These are phyloP conservation scores for Fusarium dlaminii DNA, from an alignment of 2,329 filamentous ascomycete genomes.

Conservation along the genomic window DNA sequence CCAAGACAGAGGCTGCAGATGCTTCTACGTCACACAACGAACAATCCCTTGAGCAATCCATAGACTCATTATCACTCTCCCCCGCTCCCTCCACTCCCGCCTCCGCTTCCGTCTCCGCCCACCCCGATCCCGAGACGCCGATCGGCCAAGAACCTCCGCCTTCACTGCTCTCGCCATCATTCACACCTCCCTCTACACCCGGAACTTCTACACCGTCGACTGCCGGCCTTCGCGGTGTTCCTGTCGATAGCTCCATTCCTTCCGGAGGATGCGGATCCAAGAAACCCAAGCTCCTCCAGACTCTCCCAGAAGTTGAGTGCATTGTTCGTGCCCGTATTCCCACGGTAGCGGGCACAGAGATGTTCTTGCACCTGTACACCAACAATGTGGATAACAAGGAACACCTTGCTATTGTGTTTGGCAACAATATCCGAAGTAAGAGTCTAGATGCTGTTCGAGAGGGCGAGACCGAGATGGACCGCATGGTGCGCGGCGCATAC, in stretches of 20 bases:
- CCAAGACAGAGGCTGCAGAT: slow-evolving; percentile 47
- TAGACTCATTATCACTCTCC: slow-evolving; percentile 52
- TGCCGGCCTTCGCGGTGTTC: slow-evolving; percentile 60
- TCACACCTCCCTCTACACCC: slow-evolving; percentile 76
- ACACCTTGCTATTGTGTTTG: slow-evolving; percentile 96
- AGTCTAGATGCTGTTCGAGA: slow-evolving; percentile 75
- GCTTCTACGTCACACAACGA: slow-evolving; percentile 20
- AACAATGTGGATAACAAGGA: slow-evolving; percentile 96
- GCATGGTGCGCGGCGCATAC: slow-evolving; percentile 95
- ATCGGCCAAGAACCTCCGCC: slow-evolving; percentile 56
- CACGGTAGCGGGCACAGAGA: slow-evolving; percentile 89
- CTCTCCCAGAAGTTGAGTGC: slow-evolving; percentile 87
- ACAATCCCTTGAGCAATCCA: slow-evolving; percentile 38
- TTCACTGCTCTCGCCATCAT: slow-evolving; percentile 87
- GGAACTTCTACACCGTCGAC: slow-evolving; percentile 63
- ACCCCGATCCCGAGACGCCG: slow-evolving; percentile 32
- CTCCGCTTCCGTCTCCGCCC: slow-evolving; percentile 22
- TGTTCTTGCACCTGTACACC: slow-evolving; percentile 95
- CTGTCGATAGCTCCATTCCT: slow-evolving; percentile 67
- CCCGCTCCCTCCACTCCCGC: slow-evolving; percentile 32
- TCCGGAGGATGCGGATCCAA: slow-evolving; percentile 70
- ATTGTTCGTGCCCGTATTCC: slow-evolving; percentile 95
- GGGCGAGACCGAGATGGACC: slow-evolving; percentile 85
- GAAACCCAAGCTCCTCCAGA: slow-evolving; percentile 76
- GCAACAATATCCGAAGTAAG: slow-evolving; percentile 79